Base-by-base conservation (phyloP, 1,139 yeast genomes). In the Geotrichum reessii region DNA sequence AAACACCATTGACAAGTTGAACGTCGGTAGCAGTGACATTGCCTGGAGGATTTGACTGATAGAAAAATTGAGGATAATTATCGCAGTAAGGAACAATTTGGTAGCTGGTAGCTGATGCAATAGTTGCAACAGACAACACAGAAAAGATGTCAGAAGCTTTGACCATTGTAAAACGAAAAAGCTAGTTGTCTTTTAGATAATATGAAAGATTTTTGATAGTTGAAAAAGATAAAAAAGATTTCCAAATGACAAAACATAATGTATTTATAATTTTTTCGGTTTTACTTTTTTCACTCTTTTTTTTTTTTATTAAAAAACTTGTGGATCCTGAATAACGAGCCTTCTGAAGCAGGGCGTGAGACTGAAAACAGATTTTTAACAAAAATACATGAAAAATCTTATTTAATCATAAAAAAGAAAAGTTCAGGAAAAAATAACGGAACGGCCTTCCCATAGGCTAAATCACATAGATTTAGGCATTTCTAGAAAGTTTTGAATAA, bases 71-170 rank as follows among this genome's bases (percentile, higher is more conserved):
- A 2, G 56, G 56, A 21, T 46, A 47, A 7, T 11, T 47, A 2
- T 42, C 17, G 37, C 56, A 53, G 9, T 31, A 25, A 12, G 56
- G 56, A n/a, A 25, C 33, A n/a, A 53, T 33, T 28, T 19, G n/a
- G 46, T 53, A 53, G 40, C 21, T 22, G 9, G 47, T 22, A 37
- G 56, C 56, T 44, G 51, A 31, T n/a, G 48, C 56, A 33, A 40
- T 21, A 37, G 40, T 9, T 31, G 40, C 40, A 31, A 31, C 40
- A 31, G 40, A 9, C 12, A 31, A 14, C 12, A 9, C 40, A 11
- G 40, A 6, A 31, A 6, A 31, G 40, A 31, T 31, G 40, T 3
- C 11, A 31, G 40, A 31, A 31, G 40, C 40, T 31, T 31, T 31
- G n/a, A 31, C 40, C 40, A 31, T 31, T 31, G 40, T 31, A 14